Base-by-base conservation (phyloP, 495 filamentous ascomycete species). In the Oidiodendron maius region DNA sequence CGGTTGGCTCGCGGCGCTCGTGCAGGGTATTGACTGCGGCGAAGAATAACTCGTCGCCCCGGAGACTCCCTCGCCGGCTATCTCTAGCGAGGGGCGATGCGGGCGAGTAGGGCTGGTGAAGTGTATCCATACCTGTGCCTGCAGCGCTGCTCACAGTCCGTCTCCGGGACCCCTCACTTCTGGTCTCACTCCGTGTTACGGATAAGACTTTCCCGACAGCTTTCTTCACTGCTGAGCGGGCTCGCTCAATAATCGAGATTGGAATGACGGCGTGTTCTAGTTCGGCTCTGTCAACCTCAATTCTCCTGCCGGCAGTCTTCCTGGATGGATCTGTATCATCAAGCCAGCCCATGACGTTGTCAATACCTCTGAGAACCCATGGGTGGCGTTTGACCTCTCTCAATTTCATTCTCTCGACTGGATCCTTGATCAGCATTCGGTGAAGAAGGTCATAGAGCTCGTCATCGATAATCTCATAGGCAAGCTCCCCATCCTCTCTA, bases 381-480 rank as follows among this genome's bases (percentile, higher is more conserved):
- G 86, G 84, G 58, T 99, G 93, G 46, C 84, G 87, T 62, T 97
- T 97, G 56, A 96, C 91, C 58, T 96, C 91, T 52, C 83, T 85
- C 40, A 99, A 68, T 2, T 83, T 83, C 53, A 99, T 96, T 39
- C 93, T 78, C 63, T 89, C 82, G 25, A 83, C 71, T 0, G 91
- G 93, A 60, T 97, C 85, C 68, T 96, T 97, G 51, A 77, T 83
- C 42, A 99, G 74, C 62, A 99, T 77, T 41, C 85, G 80, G 38
- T 75, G 77, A 16, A 99, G 68, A 28, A 99, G 71, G 62, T 97
- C 89, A 43, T 79, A 76, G 16, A 99, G 66, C 35, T 89, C 77
- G 48, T 87, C 80, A 50, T 90, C 86, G 49, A 99, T 77, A 3
- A 87, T 81, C 58, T 99, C 93, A 43, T 95, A 95, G 16, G 75